Base-by-base conservation (phyloP, 1,284 basidiomycete species). In the Gomphus bonarii region DNA sequence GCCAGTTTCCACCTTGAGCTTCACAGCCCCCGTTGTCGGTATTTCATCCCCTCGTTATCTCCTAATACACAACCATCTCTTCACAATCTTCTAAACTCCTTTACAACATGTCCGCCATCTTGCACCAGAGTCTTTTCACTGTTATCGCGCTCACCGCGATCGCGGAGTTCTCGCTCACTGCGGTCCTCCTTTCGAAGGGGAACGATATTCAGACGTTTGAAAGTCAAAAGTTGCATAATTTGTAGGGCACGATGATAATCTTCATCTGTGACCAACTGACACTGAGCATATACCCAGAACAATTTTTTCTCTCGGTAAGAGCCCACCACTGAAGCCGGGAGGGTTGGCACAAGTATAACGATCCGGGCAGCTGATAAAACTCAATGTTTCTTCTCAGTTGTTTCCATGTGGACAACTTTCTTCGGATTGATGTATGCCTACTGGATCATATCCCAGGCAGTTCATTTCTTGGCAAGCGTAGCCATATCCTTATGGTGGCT, bases 401-500 rank as follows among this genome's bases (percentile, higher is more conserved):
- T 82, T 62, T 76, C 87, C 3, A 71, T 75, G 22, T 89, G 87
- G 86, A 88, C 86, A 20, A 73, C 78, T 1, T 61, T 86, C 35
- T 88, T 87, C 64, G 77, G 81, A 11, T 73, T 77, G 5, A 79
- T 80, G 36, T 89, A 88, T 64, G 72, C 86, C 61, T 64, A 87
- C 36, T 88, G 83, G 81, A 77, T 84, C 50, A 69, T 85, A 40
- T 80, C 81, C 54, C 81, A 82, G 44, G 78, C 77, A 7, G 75
- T 77, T 43, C 81, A 84, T 65, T 66, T 86, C 42, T 73, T 89
- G 38, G 86, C 85, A 12, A 82, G 79, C 64, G 73, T 88, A 30
- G 84, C 86, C 20, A 85, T 84, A 62, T 88, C 86, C n/a, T 75
- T 86, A 16, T 67, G 83, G 51, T 89, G 86, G 86, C 70, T 88